These are phyloP conservation scores for Barnettozyma californica DNA, from an alignment of 805 yeast genomes.

Conservation along the genomic window DNA sequence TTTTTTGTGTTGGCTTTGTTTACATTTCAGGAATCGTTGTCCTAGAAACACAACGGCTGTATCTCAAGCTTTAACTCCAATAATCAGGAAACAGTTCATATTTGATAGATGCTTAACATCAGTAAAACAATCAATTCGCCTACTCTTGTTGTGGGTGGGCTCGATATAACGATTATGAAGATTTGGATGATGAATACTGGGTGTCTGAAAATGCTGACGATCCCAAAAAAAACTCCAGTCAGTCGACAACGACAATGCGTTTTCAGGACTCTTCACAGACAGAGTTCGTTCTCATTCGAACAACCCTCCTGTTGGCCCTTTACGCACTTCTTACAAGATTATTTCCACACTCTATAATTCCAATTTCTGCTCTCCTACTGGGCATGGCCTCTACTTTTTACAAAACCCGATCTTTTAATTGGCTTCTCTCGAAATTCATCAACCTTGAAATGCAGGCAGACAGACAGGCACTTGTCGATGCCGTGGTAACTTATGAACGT, in stretches of 20 bases:
- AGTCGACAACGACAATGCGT: background rate
- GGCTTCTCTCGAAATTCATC: slow-evolving; percentile 19
- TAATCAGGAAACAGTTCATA: too few relatives aligned
- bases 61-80: too few relatives aligned
- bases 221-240: too few relatives aligned
- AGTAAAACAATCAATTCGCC: too few relatives aligned
- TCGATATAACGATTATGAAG: too few relatives aligned
- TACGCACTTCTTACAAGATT: slow-evolving; percentile 20
- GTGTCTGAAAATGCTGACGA: too few relatives aligned
- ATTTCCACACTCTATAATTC: slow-evolving; percentile 22
- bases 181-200: too few relatives aligned
- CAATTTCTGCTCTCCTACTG: slow-evolving; percentile 22
- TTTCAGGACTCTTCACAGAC: background rate
- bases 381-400: slow-evolving; percentile 27
- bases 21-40: too few relatives aligned
- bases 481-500: slow-evolving; percentile 42
- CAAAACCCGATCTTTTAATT: slow-evolving; percentile 18
- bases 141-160: too few relatives aligned
- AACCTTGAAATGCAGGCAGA: slow-evolving; percentile 18
- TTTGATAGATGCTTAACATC: too few relatives aligned
- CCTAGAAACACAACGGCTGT: too few relatives aligned
- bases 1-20: background rate
- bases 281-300: slow-evolving; percentile 18
- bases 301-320: slow-evolving; percentile 27
- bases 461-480: slow-evolving; percentile 28